A percentile compares a stretch with the other conserved stretches of the same genome.
These are phyloP conservation scores for Colletotrichum australisinense DNA, from an alignment of 2,329 filamentous ascomycete species.

Conservation along the genomic window DNA sequence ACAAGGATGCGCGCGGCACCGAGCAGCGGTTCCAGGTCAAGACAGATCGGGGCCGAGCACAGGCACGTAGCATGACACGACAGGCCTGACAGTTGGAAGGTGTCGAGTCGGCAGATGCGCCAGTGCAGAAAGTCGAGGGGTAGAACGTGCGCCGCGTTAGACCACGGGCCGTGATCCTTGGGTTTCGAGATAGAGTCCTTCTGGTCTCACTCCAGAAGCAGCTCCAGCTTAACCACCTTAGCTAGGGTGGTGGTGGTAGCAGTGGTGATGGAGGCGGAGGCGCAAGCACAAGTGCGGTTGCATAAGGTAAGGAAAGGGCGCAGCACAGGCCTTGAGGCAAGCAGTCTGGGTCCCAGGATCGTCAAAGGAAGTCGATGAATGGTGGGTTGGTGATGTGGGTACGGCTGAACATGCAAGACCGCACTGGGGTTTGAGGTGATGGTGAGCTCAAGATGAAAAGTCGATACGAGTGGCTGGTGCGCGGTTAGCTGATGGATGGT, in stretches of 20 bases:
- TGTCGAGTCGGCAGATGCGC: neutral
- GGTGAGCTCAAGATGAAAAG: neutral
- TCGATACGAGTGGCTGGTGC: neutral
- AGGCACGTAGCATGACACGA: slow-evolving; percentile 30
- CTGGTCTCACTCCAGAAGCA: neutral
- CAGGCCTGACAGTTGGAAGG: neutral
- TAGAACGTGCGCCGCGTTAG: neutral
- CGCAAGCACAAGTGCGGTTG: neutral
- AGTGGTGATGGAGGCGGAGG: neutral
- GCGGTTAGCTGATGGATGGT: neutral
- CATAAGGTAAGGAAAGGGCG: neutral
- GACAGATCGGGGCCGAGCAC: slow-evolving; percentile 5
- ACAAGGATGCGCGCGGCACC: neutral
- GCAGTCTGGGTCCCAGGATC: neutral
- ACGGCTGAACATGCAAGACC: neutral
- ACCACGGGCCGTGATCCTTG: neutral
- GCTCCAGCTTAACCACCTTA: too few species aligned
- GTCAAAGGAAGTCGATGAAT: neutral
- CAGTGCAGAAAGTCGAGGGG: neutral
- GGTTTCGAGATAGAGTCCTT: neutral
- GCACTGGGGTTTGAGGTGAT: neutral
- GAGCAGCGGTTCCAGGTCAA: slow-evolving; percentile 5
- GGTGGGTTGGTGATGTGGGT: neutral
- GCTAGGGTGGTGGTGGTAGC: neutral
- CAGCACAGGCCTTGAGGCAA: neutral